Conservation (phyloP, 192 early-diverging fungal species). For the Jimgerdemannia flammicorona region DNA sequence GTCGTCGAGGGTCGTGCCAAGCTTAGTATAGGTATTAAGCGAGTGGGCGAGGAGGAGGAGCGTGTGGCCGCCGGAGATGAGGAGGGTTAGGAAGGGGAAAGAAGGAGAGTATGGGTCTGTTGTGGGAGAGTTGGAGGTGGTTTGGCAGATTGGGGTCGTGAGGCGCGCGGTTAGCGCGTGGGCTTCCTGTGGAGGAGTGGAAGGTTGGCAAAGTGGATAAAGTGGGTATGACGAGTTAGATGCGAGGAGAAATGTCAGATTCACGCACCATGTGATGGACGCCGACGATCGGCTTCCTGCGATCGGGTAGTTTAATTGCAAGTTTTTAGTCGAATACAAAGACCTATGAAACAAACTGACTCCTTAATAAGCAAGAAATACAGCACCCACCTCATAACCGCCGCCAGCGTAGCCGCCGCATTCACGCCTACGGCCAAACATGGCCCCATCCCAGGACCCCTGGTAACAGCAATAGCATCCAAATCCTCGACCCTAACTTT, state of each 20-base stretch:
- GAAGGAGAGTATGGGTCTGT: slow-evolving; percentile 31
- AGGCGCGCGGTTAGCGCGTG: slow-evolving; percentile 77
- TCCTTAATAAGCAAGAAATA: background rate
- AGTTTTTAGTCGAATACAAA: background rate
- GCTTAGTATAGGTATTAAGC: slow-evolving; percentile 53
- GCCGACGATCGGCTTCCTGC: slow-evolving; percentile 63
- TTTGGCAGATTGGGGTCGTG: slow-evolving; percentile 25
- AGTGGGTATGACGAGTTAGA: background rate
- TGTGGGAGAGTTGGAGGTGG: background rate
- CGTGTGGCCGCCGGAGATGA: slow-evolving; percentile 79
- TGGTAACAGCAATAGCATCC: slow-evolving; percentile 72
- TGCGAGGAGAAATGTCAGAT: background rate
- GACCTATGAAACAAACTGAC: background rate
- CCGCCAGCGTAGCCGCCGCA: slow-evolving; percentile 71
- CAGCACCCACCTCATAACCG: slow-evolving; percentile 36
- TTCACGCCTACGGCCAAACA: slow-evolving; percentile 66
- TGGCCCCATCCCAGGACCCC: slow-evolving; percentile 70
- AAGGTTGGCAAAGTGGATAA: background rate
- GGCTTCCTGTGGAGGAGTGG: slow-evolving; percentile 49
- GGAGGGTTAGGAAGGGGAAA: slow-evolving; percentile 70
- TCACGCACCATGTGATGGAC: slow-evolving; percentile 71
- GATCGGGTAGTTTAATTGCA: background rate
- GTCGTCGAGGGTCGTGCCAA: slow-evolving; percentile 71
- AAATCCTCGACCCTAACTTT: slow-evolving; percentile 48
- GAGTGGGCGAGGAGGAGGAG: slow-evolving; percentile 51